These are phyloP conservation scores for Babesia microti DNA, from an alignment of 169 alveolate genomes.

Conservation along the genomic window DNA sequence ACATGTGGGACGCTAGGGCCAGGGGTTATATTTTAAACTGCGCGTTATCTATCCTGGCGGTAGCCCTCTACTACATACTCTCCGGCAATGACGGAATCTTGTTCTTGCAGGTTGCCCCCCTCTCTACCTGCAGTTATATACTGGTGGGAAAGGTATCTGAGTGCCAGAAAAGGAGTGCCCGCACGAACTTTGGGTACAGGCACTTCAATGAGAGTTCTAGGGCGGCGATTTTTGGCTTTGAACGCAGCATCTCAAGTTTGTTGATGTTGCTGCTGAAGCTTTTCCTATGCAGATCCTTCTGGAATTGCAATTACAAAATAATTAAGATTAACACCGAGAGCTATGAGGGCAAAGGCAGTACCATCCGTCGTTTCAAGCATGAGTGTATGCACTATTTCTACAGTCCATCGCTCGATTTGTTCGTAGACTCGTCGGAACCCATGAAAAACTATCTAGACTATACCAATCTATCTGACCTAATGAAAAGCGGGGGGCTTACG, in stretches of 20 bases:
- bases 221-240: too few species aligned
- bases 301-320: too few species aligned
- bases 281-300: too few species aligned
- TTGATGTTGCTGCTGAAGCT: too few species aligned
- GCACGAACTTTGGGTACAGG: too few species aligned
- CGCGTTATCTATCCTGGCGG: constrained; percentile 30
- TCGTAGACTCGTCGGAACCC: constrained; percentile 44
- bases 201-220: too few species aligned
- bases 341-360: too few species aligned
- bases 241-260: too few species aligned
- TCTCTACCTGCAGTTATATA: constrained; percentile 19
- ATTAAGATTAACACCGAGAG: too few species aligned
- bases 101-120: constrained; percentile 23
- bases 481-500: constrained; percentile 61
- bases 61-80: constrained; percentile 16
- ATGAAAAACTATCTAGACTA: constrained; percentile 37
- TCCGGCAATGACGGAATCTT: constrained; percentile 23
- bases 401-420: constrained; percentile 37
- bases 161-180: too few species aligned
- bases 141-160: too few species aligned
- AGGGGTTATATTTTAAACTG: constrained; percentile 38
- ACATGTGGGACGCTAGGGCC: constrained; percentile 58
- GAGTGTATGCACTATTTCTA: constrained; percentile 50
- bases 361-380: constrained; percentile 37
- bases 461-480: constrained; percentile 45